Percentiles rank a stretch among this genome's conserved stretches.
phyloP scores from a whole-genome alignment of 2,329 filamentous ascomycete genomes.

The Lecanicillium sp. region DNA sequence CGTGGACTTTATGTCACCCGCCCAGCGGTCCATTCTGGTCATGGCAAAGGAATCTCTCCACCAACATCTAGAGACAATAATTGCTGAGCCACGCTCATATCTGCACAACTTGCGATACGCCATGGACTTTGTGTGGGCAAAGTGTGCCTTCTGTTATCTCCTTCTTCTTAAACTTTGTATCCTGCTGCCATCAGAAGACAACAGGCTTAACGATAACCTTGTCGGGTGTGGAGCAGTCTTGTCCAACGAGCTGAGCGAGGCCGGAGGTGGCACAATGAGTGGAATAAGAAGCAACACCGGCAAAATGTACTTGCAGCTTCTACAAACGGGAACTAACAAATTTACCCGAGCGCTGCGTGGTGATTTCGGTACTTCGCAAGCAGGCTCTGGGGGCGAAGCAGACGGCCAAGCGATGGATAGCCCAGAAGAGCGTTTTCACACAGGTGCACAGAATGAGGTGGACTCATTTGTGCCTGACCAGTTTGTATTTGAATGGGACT shows the following conservation, averaged over 20 bases:
- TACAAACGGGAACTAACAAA: constrained; percentile 16
- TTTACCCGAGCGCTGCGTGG: constrained; percentile 10
- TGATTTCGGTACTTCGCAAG: neutral
- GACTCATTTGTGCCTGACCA: constrained; percentile 46
- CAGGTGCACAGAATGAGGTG: constrained; percentile 31
- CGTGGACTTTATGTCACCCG: constrained; percentile 35
- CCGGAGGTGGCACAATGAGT: constrained; percentile 9
- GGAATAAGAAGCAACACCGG: constrained; percentile 25
- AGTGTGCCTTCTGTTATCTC: constrained; percentile 49
- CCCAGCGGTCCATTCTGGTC: constrained; percentile 38
- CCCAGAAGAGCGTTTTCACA: neutral
- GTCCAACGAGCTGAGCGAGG: constrained; percentile 17
- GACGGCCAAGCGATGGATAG: too few relatives aligned
- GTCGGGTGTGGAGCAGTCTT: constrained; percentile 13
- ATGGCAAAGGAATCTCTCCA: constrained; percentile 42
- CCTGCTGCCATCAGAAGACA: constrained; percentile 28
- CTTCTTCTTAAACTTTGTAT: constrained; percentile 44
- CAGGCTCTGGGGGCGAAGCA: too few relatives aligned
- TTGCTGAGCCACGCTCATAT: constrained; percentile 36
- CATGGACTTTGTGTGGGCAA: constrained; percentile 52
- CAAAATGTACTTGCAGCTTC: constrained; percentile 18
- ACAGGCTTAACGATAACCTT: constrained; percentile 8
- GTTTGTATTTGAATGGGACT: constrained; percentile 52
- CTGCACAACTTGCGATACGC: constrained; percentile 43
- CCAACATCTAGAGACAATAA: constrained; percentile 41